Evolutionary conservation across 306 rosid genomes (phyloP).

Genomic region (Glycine latifolia): DNA sequence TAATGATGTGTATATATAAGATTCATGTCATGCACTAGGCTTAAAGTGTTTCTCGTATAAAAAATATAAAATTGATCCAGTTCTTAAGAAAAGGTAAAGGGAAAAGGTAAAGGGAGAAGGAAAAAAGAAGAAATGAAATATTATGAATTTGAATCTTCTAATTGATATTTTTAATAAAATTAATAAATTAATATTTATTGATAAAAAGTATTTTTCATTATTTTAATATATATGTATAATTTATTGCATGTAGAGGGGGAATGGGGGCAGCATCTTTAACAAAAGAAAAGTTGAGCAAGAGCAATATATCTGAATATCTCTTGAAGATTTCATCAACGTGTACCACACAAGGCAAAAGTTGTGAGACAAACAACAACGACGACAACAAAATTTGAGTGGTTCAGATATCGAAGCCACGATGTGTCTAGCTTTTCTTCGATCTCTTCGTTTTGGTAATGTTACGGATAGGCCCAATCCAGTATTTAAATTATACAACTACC

Average conservation of each 20-base stretch:
- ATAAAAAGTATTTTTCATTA: no score
- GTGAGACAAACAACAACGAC: constrained; percentile 8
- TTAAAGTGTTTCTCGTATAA: neutral
- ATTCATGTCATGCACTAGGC: neutral
- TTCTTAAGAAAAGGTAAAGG: no score
- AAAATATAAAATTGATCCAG: no score
- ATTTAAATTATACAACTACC: no score
- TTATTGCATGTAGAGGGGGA: neutral
- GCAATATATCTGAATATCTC: neutral
- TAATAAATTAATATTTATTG: no score
- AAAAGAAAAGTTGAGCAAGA: constrained; percentile 22
- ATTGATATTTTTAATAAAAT: no score
- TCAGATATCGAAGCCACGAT: constrained; percentile 27
- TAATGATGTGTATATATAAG: no score
- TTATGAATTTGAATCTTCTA: no score
- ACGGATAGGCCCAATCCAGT: no score
- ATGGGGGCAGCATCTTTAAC: neutral
- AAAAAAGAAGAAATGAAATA: no score
- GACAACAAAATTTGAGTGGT: constrained; percentile 21
- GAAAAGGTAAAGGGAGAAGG: no score
- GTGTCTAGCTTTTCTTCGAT: constrained; percentile 14
- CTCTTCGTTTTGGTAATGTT: constrained; percentile 25
- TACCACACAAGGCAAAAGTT: neutral
- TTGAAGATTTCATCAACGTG: neutral
- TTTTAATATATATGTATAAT: neutral